Conservation (phyloP, 2,329 filamentous ascomycete genomes). For the Talaromyces amestolkiae region DNA sequence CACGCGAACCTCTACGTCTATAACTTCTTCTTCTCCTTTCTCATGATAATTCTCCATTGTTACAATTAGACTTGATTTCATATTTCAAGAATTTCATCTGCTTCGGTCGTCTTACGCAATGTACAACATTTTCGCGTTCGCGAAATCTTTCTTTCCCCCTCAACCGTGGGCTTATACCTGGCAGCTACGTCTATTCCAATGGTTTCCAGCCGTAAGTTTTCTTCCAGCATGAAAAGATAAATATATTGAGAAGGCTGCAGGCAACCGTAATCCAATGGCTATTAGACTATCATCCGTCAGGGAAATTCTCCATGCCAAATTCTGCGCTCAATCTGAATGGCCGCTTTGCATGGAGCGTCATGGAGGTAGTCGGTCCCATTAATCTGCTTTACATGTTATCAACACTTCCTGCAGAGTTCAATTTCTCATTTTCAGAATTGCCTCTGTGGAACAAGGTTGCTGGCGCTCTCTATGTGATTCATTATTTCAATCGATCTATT, state of each 20-base stretch:
- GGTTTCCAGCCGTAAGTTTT: constrained; percentile 42
- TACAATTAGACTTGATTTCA: neutral
- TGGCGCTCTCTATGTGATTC: constrained; percentile 60
- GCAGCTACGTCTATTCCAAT: constrained; percentile 40
- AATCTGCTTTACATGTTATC: constrained; percentile 77
- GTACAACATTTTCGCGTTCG: constrained; percentile 23
- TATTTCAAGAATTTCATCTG: neutral
- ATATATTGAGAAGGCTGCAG: constrained; percentile 45
- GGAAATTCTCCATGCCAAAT: constrained; percentile 72
- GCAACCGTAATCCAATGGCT: constrained; percentile 72
- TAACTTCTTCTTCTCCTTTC: neutral
- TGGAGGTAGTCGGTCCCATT: constrained; percentile 78
- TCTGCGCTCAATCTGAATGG: constrained; percentile 84
- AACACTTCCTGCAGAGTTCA: constrained; percentile 55
- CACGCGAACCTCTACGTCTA: neutral
- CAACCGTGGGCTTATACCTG: constrained; percentile 40
- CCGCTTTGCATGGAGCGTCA: constrained; percentile 79
- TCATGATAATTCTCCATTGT: too few species aligned
- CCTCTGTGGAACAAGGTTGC: constrained; percentile 38
- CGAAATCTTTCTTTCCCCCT: constrained; percentile 33
- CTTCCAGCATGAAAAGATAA: neutral
- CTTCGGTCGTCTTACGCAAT: neutral
- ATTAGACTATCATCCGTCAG: constrained; percentile 80
- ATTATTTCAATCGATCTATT: constrained; percentile 88
- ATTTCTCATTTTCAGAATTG: constrained; percentile 22